Conservation (phyloP, 2,329 filamentous ascomycete genomes). For the Ophiostoma piceae region DNA sequence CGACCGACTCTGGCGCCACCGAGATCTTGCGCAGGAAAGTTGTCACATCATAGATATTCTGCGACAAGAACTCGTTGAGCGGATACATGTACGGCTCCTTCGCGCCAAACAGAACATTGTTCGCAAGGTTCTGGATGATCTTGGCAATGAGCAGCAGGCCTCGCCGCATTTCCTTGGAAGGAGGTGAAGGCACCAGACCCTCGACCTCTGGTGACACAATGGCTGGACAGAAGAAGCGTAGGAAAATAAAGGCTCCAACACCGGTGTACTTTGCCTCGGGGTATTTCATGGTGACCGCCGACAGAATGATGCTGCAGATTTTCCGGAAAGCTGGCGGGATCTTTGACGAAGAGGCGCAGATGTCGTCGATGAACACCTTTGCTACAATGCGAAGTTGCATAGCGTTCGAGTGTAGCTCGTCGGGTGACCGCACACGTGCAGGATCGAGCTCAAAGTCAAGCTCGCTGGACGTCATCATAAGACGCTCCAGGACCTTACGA, state of each 20-base stretch:
- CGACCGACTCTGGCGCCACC: conserved; percentile 47
- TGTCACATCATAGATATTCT: conserved; percentile 64
- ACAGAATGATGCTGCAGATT: conserved; percentile 63
- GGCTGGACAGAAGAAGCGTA: conserved; percentile 67
- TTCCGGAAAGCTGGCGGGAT: conserved; percentile 61
- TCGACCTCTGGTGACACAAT: conserved; percentile 66
- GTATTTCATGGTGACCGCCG: conserved; percentile 58
- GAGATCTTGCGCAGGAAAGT: conserved; percentile 64
- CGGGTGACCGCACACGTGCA: conserved; percentile 52
- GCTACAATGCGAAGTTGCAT: conserved; percentile 61
- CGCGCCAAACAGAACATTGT: conserved; percentile 65
- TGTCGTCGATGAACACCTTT: conserved; percentile 67
- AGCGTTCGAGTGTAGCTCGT: conserved; percentile 62
- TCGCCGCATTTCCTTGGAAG: conserved; percentile 64
- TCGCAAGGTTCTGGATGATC: conserved; percentile 65
- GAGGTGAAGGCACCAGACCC: conserved; percentile 55
- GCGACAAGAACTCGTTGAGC: conserved; percentile 61
- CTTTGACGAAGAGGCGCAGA: conserved; percentile 56
- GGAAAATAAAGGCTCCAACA: conserved; percentile 65
- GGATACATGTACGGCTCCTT: conserved; percentile 71
- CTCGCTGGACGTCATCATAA: conserved; percentile 62
- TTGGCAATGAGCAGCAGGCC: conserved; percentile 65
- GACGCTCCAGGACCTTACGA: conserved; percentile 60
- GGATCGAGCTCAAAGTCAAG: conserved; percentile 65
- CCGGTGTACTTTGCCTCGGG: conserved; percentile 67